Base-by-base conservation (phyloP, 805 yeast genomes). In the Ogataea angusta region DNA sequence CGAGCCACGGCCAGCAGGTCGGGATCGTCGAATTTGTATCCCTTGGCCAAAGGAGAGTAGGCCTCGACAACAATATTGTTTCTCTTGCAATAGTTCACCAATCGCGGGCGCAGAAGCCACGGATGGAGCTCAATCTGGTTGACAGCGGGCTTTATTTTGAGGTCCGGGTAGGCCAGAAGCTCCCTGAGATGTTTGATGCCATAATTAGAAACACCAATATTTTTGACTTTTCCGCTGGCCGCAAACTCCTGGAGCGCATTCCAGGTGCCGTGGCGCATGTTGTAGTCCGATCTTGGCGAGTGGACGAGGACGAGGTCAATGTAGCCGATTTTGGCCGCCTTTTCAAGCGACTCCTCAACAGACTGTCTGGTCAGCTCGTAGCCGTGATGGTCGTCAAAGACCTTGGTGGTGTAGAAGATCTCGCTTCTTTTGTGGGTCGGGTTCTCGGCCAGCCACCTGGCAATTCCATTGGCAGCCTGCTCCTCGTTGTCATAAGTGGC, bases 181-280 rank as follows among this genome's bases (percentile, higher is more conserved):
- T 80, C 84, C 51, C 76, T 60, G 19, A 81, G 52, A 53, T 81
- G 85, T 35, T 69, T 67, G 16, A 65, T 56, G 13, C 84, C 84
- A 53, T 69, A 80, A 59, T 80, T 81, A 25, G 85, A 78, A 8
- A 82, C 85, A 16, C 87, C 87, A 40, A 82, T 74, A 34, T 66
- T 65, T 47, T 67, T 69, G 18, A 79, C 69, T 34, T 55, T 62
- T 12, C 83, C 84, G 6, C 62, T 57, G 19, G 60, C 72, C 8
- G 73, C 80, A 4, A 72, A 72, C 40, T 78, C 77, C 57, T 80
- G 78, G 51, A 80, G 63, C 5, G 80, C 82, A 40, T 62, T 56
- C 71, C 77, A 82, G 4, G 76, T 66, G 34, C 70, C 76, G 26
- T 75, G 62, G 36, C 84, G 58, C 37, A 62, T 60, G 42, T 49